Evolutionary conservation across 2,329 filamentous ascomycete species (phyloP).

Genomic region (Xylariaceae sp.): DNA sequence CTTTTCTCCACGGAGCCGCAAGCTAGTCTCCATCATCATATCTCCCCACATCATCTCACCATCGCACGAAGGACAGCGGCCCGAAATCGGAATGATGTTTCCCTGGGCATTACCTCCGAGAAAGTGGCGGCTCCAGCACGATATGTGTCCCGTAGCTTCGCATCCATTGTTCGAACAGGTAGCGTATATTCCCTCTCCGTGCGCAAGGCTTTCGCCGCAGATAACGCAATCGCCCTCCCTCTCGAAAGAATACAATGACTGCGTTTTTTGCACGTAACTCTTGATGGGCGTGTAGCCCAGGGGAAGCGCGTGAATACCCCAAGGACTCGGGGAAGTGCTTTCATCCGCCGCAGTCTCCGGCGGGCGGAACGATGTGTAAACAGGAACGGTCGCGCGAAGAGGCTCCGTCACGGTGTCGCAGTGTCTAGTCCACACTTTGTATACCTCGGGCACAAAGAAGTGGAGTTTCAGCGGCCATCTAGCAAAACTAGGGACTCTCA

Average conservation of each 20-base stretch:
- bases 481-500: conserved; percentile 73
- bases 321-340: conserved; percentile 18
- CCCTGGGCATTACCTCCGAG: conserved; percentile 36
- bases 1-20: conserved; percentile 66
- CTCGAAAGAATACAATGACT: conserved; percentile 52
- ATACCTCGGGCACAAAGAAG: conserved; percentile 71
- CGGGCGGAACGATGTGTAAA: conserved; percentile 55
- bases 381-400: conserved; percentile 45
- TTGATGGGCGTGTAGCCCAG: conserved; percentile 53
- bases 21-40: conserved; percentile 76
- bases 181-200: conserved; percentile 50
- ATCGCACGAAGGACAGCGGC: conserved; percentile 67
- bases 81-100: conserved; percentile 61
- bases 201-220: conserved; percentile 44
- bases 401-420: conserved; percentile 45
- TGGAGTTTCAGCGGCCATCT: conserved; percentile 78
- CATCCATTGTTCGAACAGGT: conserved; percentile 53
- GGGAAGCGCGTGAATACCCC: conserved; percentile 52
- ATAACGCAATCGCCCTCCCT: conserved; percentile 52
- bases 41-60: conserved; percentile 63
- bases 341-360: neutral
- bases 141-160: conserved; percentile 55
- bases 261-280: conserved; percentile 52
- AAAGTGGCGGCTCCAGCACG: conserved; percentile 55
- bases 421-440: conserved; percentile 63